A percentile compares a stretch with the other conserved stretches of the same genome.
These are phyloP conservation scores for Dactylellina sp. DNA, from an alignment of 2,329 filamentous ascomycete species.

Conservation along the genomic window DNA sequence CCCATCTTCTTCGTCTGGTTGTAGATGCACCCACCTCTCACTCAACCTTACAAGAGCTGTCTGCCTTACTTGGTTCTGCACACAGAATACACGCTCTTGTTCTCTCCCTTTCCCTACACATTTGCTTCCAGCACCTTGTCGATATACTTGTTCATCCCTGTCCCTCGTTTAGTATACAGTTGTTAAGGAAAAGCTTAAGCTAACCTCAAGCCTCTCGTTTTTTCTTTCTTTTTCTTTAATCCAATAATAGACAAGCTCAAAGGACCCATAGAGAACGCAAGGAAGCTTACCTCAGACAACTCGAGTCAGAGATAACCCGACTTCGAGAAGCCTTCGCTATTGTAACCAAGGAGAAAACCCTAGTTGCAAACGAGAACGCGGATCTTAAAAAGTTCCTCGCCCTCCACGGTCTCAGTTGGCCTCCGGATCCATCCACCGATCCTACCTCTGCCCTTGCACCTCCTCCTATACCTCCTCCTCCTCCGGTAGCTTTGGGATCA, in stretches of 20 bases:
- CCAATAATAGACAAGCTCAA: conserved; percentile 86
- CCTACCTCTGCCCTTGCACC: conserved; percentile 55
- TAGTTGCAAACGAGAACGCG: conserved; percentile 81
- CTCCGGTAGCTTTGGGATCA: conserved; percentile 53
- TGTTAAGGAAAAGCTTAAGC: conserved; percentile 44
- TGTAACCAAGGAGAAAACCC: conserved; percentile 79
- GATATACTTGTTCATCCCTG: conserved; percentile 24
- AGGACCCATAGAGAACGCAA: conserved; percentile 97
- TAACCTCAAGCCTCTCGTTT: conserved; percentile 38
- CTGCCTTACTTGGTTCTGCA: conserved; percentile 43
- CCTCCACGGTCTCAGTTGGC: conserved; percentile 72
- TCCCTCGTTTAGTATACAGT: conserved; percentile 39
- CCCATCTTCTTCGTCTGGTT: conserved; percentile 33
- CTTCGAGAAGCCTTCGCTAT: conserved; percentile 86
- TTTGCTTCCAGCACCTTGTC: background rate
- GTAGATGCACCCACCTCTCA: conserved; percentile 34
- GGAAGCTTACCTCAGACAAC: conserved; percentile 91
- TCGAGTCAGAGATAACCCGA: conserved; percentile 90
- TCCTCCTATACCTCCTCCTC: conserved; percentile 52
- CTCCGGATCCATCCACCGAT: conserved; percentile 56
- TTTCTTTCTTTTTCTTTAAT: conserved; percentile 37
- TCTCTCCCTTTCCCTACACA: conserved; percentile 13
- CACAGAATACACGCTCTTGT: conserved; percentile 27
- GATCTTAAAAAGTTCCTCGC: conserved; percentile 75
- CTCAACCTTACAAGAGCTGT: conserved; percentile 50